Evolutionary conservation across 306 rosid genomes (phyloP), one percentile per base, ranked within the genome.

Genomic region (Acacia confusa): DNA sequence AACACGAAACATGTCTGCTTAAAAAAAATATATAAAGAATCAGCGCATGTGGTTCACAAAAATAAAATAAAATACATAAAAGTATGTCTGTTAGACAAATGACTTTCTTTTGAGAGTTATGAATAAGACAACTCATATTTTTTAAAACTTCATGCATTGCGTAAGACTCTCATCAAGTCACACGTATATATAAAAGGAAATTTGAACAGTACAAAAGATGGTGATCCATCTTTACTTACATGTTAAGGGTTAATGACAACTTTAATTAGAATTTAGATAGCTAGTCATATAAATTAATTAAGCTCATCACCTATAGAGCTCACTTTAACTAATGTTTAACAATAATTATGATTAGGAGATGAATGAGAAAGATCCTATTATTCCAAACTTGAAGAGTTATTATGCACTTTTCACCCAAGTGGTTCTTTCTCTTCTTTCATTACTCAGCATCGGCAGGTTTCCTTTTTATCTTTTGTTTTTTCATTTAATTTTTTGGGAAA

Each of bases 311-410:
- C n/a, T 3, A 4, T 20, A n/a, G 24, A 41, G 34, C 52, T 22
- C 9, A 32, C 55, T 30, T 74, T 64, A 73, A 60, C 34, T 14
- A 73, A 53, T 6, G 7, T 34, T 4, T 34, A 34, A 34, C 4
- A 34, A 34, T 11, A 22, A 44, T 25, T 32, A 10, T 30, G 22
- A 17, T 60, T 60, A 60, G 16, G 17, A 34, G 25, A 60, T 60
- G 66, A 60, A 24, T 22, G 15, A 15, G 3, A 60, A 25, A 60
- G 16, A 32, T 30, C 36, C 2, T 45, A 16, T 83, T 53, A 73
- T 73, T 83, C 83, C 45, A 65, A 40, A 72, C 82, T 78, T 74
- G 80, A 66, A 6, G 83, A 40, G 44, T 41, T 55, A 63, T 14
- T 4, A 1, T 16, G 9, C 16, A 53, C 75, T 74, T 83, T 83